phyloP scores from a whole-genome alignment of 208 protist genomes.

The Tritrichomonas foetus region DNA sequence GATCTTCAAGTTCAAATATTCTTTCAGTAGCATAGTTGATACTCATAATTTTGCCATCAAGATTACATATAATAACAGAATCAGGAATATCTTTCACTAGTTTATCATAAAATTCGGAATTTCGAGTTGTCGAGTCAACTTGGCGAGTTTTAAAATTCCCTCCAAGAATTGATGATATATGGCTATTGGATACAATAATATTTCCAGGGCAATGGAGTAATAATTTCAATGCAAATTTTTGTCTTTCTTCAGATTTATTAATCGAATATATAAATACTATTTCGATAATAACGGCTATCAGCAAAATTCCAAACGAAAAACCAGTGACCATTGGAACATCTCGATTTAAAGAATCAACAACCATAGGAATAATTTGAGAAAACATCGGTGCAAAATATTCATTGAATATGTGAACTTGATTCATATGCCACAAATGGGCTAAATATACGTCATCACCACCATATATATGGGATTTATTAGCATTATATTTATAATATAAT shows the following conservation, averaged over 20 bases:
- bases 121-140: neutral
- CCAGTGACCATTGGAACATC: neutral
- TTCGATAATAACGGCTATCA: neutral
- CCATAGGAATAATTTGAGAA: neutral
- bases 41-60: neutral
- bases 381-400: neutral
- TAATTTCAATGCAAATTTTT: no score
- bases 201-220: no score
- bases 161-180: neutral
- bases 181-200: neutral
- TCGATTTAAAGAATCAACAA: neutral
- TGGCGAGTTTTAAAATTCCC: neutral
- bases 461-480: neutral
- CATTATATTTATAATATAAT: neutral
- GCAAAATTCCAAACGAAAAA: neutral
- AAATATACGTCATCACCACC: neutral
- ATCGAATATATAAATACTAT: neutral
- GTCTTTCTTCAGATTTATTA: neutral
- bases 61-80: neutral
- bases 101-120: neutral
- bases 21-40: neutral
- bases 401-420: neutral
- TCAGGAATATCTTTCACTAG: slow-evolving; percentile 9
- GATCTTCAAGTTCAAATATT: neutral
- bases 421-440: neutral